Base-by-base conservation (phyloP, 192 early-diverging fungal species). In the Globomyces pollinis-pini region DNA sequence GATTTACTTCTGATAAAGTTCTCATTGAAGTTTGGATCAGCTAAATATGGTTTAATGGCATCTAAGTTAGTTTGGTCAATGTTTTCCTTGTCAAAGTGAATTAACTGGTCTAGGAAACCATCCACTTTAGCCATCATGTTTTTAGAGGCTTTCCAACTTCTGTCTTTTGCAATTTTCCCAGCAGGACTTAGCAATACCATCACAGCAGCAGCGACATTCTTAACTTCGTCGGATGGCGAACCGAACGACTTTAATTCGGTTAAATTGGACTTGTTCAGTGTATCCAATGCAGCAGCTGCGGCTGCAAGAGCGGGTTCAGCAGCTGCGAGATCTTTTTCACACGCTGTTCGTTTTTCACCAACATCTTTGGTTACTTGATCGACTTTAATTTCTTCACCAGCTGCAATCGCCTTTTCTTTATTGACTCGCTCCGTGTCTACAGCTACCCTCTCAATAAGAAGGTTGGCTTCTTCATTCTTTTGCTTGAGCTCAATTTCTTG, bases 61-160 rank as follows among this genome's bases (percentile, higher is more conserved):
- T 84, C 82, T 61, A 84, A 58, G 62, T 80, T 83, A 21, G 80
- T 67, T 21, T 15, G 24, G 61, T 83, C 80, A 49, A 84, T 84
- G 35, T 74, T 67, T 63, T 84, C 82, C 60, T 84, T 84, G 61
- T 84, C 78, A 58, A 84, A 84, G 29, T 63, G 78, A 50, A 83
- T 70, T 31, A 84, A 50, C 20, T 63, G 67, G 15, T 84, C 80
- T 49, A 84, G 63, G 70, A 84, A 84, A n/a, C 65, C 65, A 50
- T 84, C 82, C 13, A 84, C 82, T 61, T 84, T 84, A 12, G 82
- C 82, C 82, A 84, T 84, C 79, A 84, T 84, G 52, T 79, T 80
- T 56, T 84, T 84, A 23, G 64, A 67, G 1, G 82, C 82, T 65
- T 84, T 84, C 82, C 82, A 84, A 38, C 69, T 76, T 29, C 82